phyloP scores from a whole-genome alignment of 768 basidiomycete species.

The Amyloporia xantha region DNA sequence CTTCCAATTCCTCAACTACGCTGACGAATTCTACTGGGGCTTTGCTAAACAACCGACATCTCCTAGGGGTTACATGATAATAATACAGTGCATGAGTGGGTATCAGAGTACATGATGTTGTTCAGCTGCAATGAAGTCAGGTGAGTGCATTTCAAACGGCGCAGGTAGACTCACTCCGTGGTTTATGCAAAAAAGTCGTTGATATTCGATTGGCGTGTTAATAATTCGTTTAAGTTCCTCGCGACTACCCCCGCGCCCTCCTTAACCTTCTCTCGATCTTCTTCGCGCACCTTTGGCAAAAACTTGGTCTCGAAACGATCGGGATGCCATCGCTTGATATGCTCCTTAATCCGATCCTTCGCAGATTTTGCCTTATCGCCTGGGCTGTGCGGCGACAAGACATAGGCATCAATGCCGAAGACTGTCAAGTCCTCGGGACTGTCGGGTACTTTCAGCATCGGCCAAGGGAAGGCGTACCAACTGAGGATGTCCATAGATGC shows the following conservation, averaged over 20 bases:
- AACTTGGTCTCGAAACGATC: conserved; percentile 74
- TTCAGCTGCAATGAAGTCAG: conserved; percentile 4
- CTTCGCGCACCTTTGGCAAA: conserved; percentile 55
- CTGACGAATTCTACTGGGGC: too few species aligned
- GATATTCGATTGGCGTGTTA: conserved; percentile 42
- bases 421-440: conserved; percentile 57
- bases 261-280: conserved; percentile 59
- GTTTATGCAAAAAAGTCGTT: conserved; percentile 30
- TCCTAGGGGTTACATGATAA: not conserved
- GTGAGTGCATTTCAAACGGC: not conserved
- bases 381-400: conserved; percentile 51
- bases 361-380: conserved; percentile 44
- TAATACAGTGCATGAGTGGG: conserved; percentile 16
- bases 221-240: conserved; percentile 62
- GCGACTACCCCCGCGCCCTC: conserved; percentile 70
- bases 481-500: conserved; percentile 34
- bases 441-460: conserved; percentile 51
- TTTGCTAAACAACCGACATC: too few species aligned
- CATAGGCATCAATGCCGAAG: conserved; percentile 50
- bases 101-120: conserved; percentile 13
- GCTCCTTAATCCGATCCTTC: conserved; percentile 73
- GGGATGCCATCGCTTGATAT: conserved; percentile 73
- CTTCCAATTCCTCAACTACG: not conserved
- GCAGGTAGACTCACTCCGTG: conserved; percentile 10
- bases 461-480: conserved; percentile 75